Conservation (phyloP, 139 green algal genomes). For the Asterochloris sp. region DNA sequence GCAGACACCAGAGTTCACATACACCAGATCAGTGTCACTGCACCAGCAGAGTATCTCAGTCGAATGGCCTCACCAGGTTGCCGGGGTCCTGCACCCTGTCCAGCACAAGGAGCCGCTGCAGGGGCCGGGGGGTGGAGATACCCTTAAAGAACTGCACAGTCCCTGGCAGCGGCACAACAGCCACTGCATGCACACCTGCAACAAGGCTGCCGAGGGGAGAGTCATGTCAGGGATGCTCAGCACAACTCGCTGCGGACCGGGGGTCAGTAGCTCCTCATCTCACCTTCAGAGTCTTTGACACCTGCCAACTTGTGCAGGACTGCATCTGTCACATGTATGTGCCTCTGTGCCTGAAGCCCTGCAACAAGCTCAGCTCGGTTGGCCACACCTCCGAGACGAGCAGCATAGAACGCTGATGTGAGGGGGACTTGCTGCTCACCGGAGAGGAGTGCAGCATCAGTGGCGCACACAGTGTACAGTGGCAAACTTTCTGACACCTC, state of each 20-base stretch:
- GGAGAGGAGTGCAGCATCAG: no score
- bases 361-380: slow-evolving; percentile 23
- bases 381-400: neutral
- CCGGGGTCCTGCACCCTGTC: slow-evolving; percentile 62
- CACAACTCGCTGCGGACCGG: neutral
- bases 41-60: neutral
- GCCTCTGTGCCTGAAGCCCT: slow-evolving; percentile 19
- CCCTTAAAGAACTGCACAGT: slow-evolving; percentile 22
- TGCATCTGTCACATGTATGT: slow-evolving; percentile 33
- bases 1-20: neutral
- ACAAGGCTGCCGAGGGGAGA: neutral
- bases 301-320: slow-evolving; percentile 65
- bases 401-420: no score
- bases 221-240: neutral
- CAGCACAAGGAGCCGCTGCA: slow-evolving; percentile 61
- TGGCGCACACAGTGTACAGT: no score
- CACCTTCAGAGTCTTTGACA: slow-evolving; percentile 43
- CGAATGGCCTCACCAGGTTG: slow-evolving; percentile 29
- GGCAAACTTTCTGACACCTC: neutral
- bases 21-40: neutral
- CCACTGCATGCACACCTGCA: slow-evolving; percentile 44
- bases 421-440: no score
- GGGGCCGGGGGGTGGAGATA: neutral
- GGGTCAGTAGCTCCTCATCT: neutral
- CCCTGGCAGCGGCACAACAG: slow-evolving; percentile 38